phyloP scores from a whole-genome alignment of 225 moss, liverwort and hornwort genomes.

The Asterella californica region DNA sequence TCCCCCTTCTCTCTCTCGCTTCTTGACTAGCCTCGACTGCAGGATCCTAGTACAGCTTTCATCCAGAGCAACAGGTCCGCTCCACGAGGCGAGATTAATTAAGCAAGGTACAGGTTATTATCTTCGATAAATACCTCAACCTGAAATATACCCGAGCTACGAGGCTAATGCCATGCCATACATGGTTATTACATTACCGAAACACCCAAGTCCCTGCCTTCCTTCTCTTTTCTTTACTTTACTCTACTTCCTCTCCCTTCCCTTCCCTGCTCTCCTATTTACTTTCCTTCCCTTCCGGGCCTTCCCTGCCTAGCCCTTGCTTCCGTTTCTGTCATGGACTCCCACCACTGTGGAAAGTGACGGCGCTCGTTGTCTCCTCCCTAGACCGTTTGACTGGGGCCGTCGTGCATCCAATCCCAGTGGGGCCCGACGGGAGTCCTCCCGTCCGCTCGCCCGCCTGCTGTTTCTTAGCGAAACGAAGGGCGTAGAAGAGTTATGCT shows the following conservation, averaged over 20 bases:
- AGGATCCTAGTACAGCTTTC: constrained; percentile 15
- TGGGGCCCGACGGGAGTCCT: background rate
- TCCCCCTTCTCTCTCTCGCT: background rate
- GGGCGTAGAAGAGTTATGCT: background rate
- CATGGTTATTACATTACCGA: background rate
- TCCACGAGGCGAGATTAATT: constrained; percentile 21
- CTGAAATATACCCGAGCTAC: background rate
- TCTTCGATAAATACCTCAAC: background rate
- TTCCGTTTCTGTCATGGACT: constrained; percentile 10
- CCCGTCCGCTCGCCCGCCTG: background rate
- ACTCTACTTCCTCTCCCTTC: background rate
- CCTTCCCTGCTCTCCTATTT: background rate
- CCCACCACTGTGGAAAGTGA: constrained; percentile 12
- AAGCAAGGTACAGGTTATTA: constrained; percentile 5
- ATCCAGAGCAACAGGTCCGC: constrained; percentile 18
- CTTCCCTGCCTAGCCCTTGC: background rate
- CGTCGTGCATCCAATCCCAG: constrained; percentile 10
- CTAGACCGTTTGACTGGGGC: constrained; percentile 6
- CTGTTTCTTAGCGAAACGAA: background rate
- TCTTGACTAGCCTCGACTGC: constrained; percentile 8
- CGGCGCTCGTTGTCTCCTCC: constrained; percentile 16
- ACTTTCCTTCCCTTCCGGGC: background rate
- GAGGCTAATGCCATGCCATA: background rate
- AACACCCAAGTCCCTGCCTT: background rate
- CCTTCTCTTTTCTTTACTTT: background rate